Percentiles rank a stretch among this genome's conserved stretches.
Conservation (phyloP, 2,329 filamentous ascomycete species). For the Aspergillus persii region DNA sequence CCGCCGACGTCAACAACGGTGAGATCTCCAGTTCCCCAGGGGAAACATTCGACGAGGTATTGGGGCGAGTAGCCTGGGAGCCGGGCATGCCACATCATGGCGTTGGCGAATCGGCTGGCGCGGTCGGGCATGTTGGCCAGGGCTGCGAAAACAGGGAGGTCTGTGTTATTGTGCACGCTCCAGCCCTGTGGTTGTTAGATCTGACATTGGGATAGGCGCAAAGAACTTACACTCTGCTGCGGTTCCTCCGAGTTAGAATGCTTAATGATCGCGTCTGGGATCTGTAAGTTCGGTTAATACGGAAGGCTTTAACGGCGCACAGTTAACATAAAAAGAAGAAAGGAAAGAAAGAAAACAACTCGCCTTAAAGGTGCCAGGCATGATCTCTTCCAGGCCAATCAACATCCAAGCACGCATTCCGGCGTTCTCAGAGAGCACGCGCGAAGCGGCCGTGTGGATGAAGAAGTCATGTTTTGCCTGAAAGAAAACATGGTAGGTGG, state of each 20-base stretch:
- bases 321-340: not conserved
- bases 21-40: not conserved
- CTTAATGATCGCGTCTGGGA: not conserved
- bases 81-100: not conserved
- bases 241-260: not conserved
- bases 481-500: conserved; percentile 13
- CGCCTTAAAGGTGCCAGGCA: conserved; percentile 9
- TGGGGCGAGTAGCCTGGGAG: not conserved
- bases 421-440: conserved; percentile 10
- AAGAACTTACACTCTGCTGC: not conserved
- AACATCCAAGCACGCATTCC: conserved; percentile 13
- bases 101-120: not conserved
- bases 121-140: not conserved
- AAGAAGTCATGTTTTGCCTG: conserved; percentile 9
- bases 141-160: not conserved
- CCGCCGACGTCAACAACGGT: not conserved
- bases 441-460: conserved; percentile 13
- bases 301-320: not conserved
- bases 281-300: not conserved
- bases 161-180: not conserved
- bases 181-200: not conserved
- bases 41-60: not conserved
- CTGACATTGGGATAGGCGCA: not conserved
- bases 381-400: conserved; percentile 10
- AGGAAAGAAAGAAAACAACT: not conserved